Percentiles rank a stretch among this genome's conserved stretches.
Evolutionary conservation across 208 protist species (phyloP).

Genomic region (Porcisia hertigi): DNA sequence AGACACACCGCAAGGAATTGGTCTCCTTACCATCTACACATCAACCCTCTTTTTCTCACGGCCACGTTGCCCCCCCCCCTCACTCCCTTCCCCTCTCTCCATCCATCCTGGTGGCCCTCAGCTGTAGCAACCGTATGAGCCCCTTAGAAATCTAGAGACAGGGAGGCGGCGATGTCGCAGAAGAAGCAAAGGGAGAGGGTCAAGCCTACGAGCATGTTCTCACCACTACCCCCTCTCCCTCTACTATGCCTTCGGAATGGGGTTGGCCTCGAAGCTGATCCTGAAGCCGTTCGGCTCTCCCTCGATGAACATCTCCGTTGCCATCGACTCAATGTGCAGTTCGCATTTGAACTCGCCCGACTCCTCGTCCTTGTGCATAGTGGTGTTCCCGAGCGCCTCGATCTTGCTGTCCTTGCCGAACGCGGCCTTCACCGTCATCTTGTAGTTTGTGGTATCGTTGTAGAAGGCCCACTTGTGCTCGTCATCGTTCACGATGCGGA

Average conservation of each 20-base stretch:
- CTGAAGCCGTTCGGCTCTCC: slow-evolving; percentile 82
- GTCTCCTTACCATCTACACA: too few relatives aligned
- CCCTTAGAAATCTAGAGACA: too few relatives aligned
- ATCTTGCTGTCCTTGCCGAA: slow-evolving; percentile 81
- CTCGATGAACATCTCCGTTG: slow-evolving; percentile 80
- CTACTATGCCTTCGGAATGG: slow-evolving; percentile 36
- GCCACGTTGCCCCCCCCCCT: too few relatives aligned
- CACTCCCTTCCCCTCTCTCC: too few relatives aligned
- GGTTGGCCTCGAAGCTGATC: slow-evolving; percentile 76
- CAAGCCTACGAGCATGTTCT: too few relatives aligned
- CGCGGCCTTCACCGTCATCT: slow-evolving; percentile 69
- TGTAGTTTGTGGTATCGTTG: slow-evolving; percentile 83
- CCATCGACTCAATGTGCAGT: slow-evolving; percentile 48
- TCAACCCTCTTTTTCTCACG: too few relatives aligned
- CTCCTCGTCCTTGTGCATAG: slow-evolving; percentile 45
- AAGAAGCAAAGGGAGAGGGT: too few relatives aligned
- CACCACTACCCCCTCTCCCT: slow-evolving; percentile 10
- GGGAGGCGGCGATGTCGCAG: too few relatives aligned
- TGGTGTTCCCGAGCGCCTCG: slow-evolving; percentile 56
- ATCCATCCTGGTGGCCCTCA: too few relatives aligned
- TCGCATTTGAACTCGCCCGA: slow-evolving; percentile 69
- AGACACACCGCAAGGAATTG: too few relatives aligned
- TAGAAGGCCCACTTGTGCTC: slow-evolving; percentile 86
- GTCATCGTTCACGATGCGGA: slow-evolving; percentile 78
- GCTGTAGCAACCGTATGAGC: too few relatives aligned